These are phyloP conservation scores for Vaccinium macrocarpon DNA, from an alignment of 148 eudicot species.

Conservation along the genomic window DNA sequence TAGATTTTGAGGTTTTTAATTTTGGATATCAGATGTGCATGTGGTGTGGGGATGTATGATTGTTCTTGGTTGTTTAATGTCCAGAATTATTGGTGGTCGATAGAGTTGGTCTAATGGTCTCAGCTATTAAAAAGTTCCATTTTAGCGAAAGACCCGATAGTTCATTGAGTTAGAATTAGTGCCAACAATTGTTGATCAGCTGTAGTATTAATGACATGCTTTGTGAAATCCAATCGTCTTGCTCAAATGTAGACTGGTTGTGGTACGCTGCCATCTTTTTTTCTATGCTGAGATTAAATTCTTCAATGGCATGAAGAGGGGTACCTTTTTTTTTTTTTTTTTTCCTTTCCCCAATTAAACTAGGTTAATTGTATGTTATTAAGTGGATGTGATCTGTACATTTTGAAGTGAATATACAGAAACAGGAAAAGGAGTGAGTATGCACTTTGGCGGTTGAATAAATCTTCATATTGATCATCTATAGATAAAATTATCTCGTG, in stretches of 20 bases:
- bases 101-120: not conserved
- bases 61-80: not conserved
- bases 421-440: constrained; percentile 2
- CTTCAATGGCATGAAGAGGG: not conserved
- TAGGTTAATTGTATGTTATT: not conserved
- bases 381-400: not conserved
- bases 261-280: not conserved
- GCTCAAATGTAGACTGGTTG: not conserved
- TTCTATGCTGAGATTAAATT: not conserved
- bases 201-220: not conserved
- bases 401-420: not conserved
- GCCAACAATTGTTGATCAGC: not conserved
- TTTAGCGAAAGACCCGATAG: not conserved
- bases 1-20: not conserved
- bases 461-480: not conserved
- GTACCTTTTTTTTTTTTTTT: not conserved
- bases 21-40: not conserved
- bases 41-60: not conserved
- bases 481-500: not conserved
- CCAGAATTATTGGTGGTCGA: not conserved
- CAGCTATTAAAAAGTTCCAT: not conserved
- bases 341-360: not conserved
- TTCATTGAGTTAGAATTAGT: not conserved
- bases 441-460: not conserved
- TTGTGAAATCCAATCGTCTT: not conserved